phyloP scores from a whole-genome alignment of 768 basidiomycete genomes.

The Austroboletus festivus region DNA sequence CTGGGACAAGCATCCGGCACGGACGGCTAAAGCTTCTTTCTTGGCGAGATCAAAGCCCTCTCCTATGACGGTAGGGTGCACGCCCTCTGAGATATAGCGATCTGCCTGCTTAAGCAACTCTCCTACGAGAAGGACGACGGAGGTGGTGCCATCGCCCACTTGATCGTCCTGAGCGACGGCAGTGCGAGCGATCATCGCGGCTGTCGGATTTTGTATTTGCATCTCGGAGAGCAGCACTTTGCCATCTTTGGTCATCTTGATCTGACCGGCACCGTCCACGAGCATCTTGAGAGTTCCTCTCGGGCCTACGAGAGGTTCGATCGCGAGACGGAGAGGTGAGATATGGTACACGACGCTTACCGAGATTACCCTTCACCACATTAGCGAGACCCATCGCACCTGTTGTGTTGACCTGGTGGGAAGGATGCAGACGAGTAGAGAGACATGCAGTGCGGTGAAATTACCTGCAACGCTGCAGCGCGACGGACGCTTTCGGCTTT shows the following conservation, averaged over 20 bases:
- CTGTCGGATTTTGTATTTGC: conserved; percentile 99
- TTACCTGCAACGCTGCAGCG: conserved; percentile 87
- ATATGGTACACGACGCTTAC: conserved; percentile 44
- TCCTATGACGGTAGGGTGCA: conserved; percentile 93
- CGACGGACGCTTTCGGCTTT: conserved; percentile 92
- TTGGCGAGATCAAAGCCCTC: conserved; percentile 97
- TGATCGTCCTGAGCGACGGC: conserved; percentile 99
- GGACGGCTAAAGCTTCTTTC: conserved; percentile 85
- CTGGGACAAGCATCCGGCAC: conserved; percentile 32
- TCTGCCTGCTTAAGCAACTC: conserved; percentile 96
- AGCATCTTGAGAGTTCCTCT: conserved; percentile 99
- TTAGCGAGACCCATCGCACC: conserved; percentile 96
- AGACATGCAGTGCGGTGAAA: conserved; percentile 16
- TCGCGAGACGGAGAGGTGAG: conserved; percentile 17
- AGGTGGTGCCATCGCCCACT: conserved; percentile 98
- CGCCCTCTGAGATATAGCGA: conserved; percentile 96
- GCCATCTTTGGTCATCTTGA: conserved; percentile 99
- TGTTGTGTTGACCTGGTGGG: conserved; percentile 75
- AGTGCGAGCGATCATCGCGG: conserved; percentile 97
- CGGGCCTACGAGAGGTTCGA: conserved; percentile 59
- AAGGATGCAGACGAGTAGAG: conserved; percentile 21
- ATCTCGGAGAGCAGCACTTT: conserved; percentile 98
- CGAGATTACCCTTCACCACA: conserved; percentile 96
- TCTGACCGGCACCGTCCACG: conserved; percentile 95
- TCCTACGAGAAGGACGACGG: conserved; percentile 92